A percentile compares a stretch with the other conserved stretches of the same genome.
Conservation (phyloP, 1,139 yeast genomes). For the Kodamaea sp. region DNA sequence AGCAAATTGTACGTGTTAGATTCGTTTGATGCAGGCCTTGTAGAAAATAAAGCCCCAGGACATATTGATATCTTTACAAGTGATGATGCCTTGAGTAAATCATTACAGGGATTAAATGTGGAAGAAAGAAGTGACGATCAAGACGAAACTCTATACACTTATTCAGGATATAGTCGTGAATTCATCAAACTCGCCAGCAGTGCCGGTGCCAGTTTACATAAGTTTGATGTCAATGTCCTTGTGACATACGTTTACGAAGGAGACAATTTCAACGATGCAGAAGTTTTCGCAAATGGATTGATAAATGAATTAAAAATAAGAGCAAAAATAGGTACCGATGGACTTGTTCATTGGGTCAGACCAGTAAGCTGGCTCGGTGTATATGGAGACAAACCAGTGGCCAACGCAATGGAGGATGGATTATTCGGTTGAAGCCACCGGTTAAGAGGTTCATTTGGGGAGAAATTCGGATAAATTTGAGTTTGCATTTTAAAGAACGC, state of each 20-base stretch:
- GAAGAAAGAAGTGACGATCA: slow-evolving; percentile 2
- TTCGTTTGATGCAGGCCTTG: slow-evolving; percentile 65
- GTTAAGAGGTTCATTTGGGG: background rate
- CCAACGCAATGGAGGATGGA: slow-evolving; percentile 73
- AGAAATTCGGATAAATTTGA: too few relatives aligned
- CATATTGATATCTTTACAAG: slow-evolving; percentile 30
- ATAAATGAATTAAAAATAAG: slow-evolving; percentile 6
- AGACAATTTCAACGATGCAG: slow-evolving; percentile 77
- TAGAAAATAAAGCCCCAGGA: slow-evolving; percentile 23
- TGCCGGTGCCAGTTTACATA: slow-evolving; percentile 5
- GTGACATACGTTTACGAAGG: slow-evolving; percentile 78
- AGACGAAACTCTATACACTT: slow-evolving; percentile 9
- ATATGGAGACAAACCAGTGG: slow-evolving; percentile 69
- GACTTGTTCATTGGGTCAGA: slow-evolving; percentile 30
- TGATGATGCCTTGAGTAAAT: slow-evolving; percentile 31
- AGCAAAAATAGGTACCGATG: slow-evolving; percentile 4
- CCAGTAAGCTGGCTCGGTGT: slow-evolving; percentile 86
- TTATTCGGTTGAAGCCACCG: slow-evolving; percentile 47
- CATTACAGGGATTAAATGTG: slow-evolving; percentile 30
- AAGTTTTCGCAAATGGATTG: slow-evolving; percentile 44
- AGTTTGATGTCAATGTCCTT: slow-evolving; percentile 22
- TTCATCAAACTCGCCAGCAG: slow-evolving; percentile 3
- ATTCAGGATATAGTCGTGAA: slow-evolving; percentile 11
- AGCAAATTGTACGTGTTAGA: slow-evolving; percentile 56
- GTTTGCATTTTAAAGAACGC: too few relatives aligned